Evolutionary conservation across 2,329 filamentous ascomycete species (phyloP).

Genomic region (Elsinoe arachidis): DNA sequence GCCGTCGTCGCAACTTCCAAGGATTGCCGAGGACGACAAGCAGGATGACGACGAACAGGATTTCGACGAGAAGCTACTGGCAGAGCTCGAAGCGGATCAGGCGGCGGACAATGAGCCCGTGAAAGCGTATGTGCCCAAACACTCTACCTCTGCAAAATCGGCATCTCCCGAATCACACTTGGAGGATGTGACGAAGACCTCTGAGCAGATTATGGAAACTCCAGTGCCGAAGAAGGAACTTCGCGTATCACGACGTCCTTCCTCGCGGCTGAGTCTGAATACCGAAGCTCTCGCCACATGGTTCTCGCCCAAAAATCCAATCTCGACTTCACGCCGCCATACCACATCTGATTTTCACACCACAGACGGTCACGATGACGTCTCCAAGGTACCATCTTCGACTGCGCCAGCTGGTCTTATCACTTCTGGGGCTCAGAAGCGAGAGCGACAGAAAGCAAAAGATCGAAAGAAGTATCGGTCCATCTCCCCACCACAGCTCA

Average conservation of each 20-base stretch:
- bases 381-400: not conserved
- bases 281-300: slow-evolving; percentile 29
- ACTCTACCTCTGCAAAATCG: not conserved
- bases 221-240: too few relatives aligned
- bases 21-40: not conserved
- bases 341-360: not conserved
- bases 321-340: slow-evolving; percentile 5
- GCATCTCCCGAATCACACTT: not conserved
- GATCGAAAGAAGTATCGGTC: not conserved
- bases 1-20: not conserved
- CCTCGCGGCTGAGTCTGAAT: slow-evolving; percentile 23
- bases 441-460: not conserved
- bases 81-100: not conserved
- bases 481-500: slow-evolving; percentile 13
- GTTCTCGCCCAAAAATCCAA: slow-evolving; percentile 27
- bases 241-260: not conserved
- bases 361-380: not conserved
- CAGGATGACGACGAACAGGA: not conserved
- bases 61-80: not conserved
- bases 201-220: not conserved
- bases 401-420: not conserved
- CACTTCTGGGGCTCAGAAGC: not conserved
- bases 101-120: not conserved
- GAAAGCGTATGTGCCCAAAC: not conserved
- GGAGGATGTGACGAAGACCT: not conserved